Conservation (phyloP, 768 basidiomycete genomes). For the Pleurotus djamor region DNA sequence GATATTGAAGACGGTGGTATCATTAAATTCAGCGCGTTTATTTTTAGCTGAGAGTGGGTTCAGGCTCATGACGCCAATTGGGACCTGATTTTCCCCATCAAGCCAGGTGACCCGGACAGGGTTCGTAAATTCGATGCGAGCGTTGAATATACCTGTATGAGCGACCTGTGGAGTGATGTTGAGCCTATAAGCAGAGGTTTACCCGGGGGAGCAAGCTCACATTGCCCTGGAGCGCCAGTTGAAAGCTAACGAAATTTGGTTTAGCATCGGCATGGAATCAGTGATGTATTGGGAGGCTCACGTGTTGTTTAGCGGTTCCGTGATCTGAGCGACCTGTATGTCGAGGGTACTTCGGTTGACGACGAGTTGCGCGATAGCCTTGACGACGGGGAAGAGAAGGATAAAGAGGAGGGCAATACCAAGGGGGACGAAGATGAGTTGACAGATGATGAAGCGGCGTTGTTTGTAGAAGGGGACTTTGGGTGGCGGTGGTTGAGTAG, state of each 20-base stretch:
- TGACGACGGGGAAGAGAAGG: slow-evolving; percentile 64
- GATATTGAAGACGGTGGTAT: slow-evolving; percentile 58
- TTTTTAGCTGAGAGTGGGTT: slow-evolving; percentile 42
- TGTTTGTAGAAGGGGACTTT: slow-evolving; percentile 54
- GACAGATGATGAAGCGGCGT: slow-evolving; percentile 61
- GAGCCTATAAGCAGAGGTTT: background rate
- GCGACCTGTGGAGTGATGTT: slow-evolving; percentile 37
- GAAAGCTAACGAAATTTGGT: slow-evolving; percentile 37
- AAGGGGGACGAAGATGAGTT: slow-evolving; percentile 45
- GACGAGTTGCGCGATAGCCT: slow-evolving; percentile 63
- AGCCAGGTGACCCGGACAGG: slow-evolving; percentile 62
- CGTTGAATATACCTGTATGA: slow-evolving; percentile 66
- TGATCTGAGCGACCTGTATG: slow-evolving; percentile 50
- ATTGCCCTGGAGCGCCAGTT: slow-evolving; percentile 47
- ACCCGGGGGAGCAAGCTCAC: slow-evolving; percentile 24
- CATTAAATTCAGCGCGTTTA: slow-evolving; percentile 61
- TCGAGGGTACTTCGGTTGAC: slow-evolving; percentile 55
- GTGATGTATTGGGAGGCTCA: slow-evolving; percentile 24
- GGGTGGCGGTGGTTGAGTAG: slow-evolving; percentile 15
- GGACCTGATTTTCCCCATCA: slow-evolving; percentile 35
- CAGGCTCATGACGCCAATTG: slow-evolving; percentile 55
- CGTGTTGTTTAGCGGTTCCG: slow-evolving; percentile 54
- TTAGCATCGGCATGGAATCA: background rate
- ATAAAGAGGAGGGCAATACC: slow-evolving; percentile 67
- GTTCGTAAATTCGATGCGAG: slow-evolving; percentile 58